A percentile compares a stretch with the other conserved stretches of the same genome.
Evolutionary conservation across 495 filamentous ascomycete genomes (phyloP).

Genomic region (Penicillium maclennaniae): DNA sequence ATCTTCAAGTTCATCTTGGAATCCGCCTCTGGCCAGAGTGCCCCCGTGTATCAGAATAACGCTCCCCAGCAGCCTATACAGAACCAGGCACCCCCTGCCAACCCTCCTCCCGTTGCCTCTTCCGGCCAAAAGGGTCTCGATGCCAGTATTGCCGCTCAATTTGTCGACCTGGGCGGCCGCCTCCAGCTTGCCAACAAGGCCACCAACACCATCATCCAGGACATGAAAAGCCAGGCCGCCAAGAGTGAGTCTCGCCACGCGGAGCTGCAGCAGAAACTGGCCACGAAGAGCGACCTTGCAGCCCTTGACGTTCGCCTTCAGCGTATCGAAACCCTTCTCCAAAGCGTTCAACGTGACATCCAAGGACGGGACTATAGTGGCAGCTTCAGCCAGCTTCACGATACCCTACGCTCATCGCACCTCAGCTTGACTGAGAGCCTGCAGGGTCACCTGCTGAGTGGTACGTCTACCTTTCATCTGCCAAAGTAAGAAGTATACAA

Average conservation of each 20-base stretch:
- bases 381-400: constrained; percentile 67
- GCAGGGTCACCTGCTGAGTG: constrained; percentile 31
- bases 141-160: constrained; percentile 57
- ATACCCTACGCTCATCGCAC: constrained; percentile 69
- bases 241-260: constrained; percentile 57
- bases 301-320: constrained; percentile 51
- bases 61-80: constrained; percentile 32
- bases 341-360: constrained; percentile 59
- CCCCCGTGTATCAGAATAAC: constrained; percentile 34
- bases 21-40: constrained; percentile 33
- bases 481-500: not conserved
- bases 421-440: constrained; percentile 56
- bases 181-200: constrained; percentile 73
- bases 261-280: constrained; percentile 47
- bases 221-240: constrained; percentile 46
- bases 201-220: constrained; percentile 62
- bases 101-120: constrained; percentile 20
- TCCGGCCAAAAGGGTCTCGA: constrained; percentile 44
- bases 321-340: constrained; percentile 54
- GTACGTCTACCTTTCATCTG: constrained; percentile 19
- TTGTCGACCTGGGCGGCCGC: constrained; percentile 76
- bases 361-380: constrained; percentile 69
- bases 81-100: constrained; percentile 19
- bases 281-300: constrained; percentile 51
- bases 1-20: constrained; percentile 78